These are phyloP conservation scores for Mrakia frigida DNA, from an alignment of 768 basidiomycete species.

Conservation along the genomic window DNA sequence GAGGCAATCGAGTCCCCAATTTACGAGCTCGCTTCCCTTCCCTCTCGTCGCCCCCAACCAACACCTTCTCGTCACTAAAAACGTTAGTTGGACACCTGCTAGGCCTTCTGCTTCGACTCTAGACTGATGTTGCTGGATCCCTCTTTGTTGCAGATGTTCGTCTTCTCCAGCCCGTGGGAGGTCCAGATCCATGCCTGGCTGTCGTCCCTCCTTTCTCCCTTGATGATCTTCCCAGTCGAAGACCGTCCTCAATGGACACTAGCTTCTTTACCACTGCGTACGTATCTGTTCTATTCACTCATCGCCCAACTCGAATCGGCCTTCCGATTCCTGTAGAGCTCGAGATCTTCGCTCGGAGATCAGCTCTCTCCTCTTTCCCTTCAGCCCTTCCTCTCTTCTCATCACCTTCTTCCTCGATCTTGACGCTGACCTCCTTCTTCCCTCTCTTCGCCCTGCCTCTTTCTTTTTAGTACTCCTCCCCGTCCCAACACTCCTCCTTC, in stretches of 20 bases:
- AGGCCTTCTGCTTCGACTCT: too few relatives aligned
- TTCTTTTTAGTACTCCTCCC: conserved; percentile 21
- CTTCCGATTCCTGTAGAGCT: not conserved
- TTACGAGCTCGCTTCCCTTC: too few relatives aligned
- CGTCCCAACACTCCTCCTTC: conserved; percentile 3
- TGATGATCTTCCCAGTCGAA: conserved; percentile 7
- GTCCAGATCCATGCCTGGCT: not conserved
- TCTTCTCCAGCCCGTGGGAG: not conserved
- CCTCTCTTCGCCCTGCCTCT: not conserved
- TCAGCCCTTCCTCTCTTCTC: not conserved
- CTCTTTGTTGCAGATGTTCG: not conserved
- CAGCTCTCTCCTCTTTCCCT: not conserved
- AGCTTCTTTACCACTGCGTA: not conserved
- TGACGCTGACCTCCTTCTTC: not conserved
- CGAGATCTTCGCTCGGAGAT: not conserved
- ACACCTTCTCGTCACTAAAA: too few relatives aligned
- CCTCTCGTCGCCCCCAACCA: too few relatives aligned
- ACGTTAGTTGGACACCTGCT: too few relatives aligned
- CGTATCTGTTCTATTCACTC: not conserved
- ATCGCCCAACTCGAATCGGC: not conserved
- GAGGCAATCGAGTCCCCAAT: too few relatives aligned
- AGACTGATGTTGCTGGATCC: too few relatives aligned
- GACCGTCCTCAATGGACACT: conserved; percentile 9
- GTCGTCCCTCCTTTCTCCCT: not conserved
- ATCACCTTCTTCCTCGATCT: not conserved